Evolutionary conservation across 192 early-diverging fungal species (phyloP), one percentile per base, ranked within the genome.

Genomic region (Entophlyctis luteolus): DNA sequence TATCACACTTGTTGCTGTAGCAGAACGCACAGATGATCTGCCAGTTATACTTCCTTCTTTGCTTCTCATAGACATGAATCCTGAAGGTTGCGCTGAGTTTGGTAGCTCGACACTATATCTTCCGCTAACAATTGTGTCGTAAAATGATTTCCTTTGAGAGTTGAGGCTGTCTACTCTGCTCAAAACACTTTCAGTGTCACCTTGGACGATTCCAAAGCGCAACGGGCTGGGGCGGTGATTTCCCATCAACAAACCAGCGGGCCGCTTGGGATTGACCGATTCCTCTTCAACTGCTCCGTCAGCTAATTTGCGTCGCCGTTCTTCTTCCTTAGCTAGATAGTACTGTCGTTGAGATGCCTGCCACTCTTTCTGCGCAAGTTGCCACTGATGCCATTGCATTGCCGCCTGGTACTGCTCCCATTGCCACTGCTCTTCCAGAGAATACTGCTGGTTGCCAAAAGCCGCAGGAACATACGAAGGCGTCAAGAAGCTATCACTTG

Each of bases 361-460:
- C 63, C 63, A 66, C 35, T 66, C 63, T 27, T 66, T 66, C 49
- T 66, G 63, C 23, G 28, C 31, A 6, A 66, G 63, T 54, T 66
- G 63, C 49, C 48, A 66, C 49, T 66, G 63, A 22, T 66, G 63
- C 63, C 63, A 66, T 35, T 66, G 50, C n/a, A 54, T 52, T 1
- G 63, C 63, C 49, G 63, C 63, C 49, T 66, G 63, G 27, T 66
- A 66, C 49, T 66, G 63, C 18, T 66, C 63, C 22, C 25, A 55
- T 35, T 55, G 63, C 63, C 63, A 66, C 34, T 66, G 63, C 1
- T 66, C 63, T 54, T 66, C 63, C 2, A 66, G 63, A 12, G 63
- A 49, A 32, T 34, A 54, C 6, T n/a, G 12, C 37, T 5, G 35
- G 4, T 50, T 54, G 14, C 6, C n/a, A 22, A 8, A 5, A n/a